Evolutionary conservation across 345 rosid species (phyloP).

Genomic region (Anacardium occidentale): DNA sequence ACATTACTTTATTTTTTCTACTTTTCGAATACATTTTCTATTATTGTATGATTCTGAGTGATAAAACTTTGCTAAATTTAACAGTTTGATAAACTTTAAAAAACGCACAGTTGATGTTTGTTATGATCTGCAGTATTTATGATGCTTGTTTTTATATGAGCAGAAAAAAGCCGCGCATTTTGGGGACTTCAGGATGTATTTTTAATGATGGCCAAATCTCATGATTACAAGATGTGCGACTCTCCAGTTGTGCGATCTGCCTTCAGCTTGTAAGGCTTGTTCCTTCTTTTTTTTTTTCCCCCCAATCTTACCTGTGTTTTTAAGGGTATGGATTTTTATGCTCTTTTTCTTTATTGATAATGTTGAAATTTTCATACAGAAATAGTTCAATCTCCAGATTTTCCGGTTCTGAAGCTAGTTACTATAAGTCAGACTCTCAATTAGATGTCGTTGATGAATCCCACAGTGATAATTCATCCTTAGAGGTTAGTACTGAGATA

Average conservation of each 20-base stretch:
- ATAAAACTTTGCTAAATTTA: slow-evolving; percentile 12
- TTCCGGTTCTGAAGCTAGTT: slow-evolving; percentile 30
- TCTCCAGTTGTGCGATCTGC: slow-evolving; percentile 42
- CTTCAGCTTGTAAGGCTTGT: slow-evolving; percentile 34
- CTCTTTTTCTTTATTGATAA: slow-evolving; percentile 12
- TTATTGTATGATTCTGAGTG: slow-evolving; percentile 4
- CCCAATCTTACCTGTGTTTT: background rate
- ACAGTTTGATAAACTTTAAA: slow-evolving; percentile 16
- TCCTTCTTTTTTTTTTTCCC: background rate
- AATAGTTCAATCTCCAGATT: slow-evolving; percentile 30
- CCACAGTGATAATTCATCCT: background rate
- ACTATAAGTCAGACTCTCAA: slow-evolving; percentile 27
- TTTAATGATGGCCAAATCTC: slow-evolving; percentile 39
- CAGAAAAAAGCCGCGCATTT: slow-evolving; percentile 32
- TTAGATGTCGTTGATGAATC: background rate
- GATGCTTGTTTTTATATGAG: slow-evolving; percentile 39
- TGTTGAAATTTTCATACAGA: slow-evolving; percentile 36
- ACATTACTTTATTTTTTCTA: slow-evolving; percentile 35
- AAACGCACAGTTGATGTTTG: slow-evolving; percentile 25
- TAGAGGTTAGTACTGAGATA: slow-evolving; percentile 38
- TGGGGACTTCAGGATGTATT: slow-evolving; percentile 27
- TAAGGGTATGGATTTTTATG: slow-evolving; percentile 2
- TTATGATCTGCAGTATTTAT: slow-evolving; percentile 34
- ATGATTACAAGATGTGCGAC: slow-evolving; percentile 53
- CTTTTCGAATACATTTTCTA: background rate